Evolutionary conservation across 805 yeast species (phyloP), one percentile per base, ranked within the genome.

Genomic region (Saturnispora quitensis): DNA sequence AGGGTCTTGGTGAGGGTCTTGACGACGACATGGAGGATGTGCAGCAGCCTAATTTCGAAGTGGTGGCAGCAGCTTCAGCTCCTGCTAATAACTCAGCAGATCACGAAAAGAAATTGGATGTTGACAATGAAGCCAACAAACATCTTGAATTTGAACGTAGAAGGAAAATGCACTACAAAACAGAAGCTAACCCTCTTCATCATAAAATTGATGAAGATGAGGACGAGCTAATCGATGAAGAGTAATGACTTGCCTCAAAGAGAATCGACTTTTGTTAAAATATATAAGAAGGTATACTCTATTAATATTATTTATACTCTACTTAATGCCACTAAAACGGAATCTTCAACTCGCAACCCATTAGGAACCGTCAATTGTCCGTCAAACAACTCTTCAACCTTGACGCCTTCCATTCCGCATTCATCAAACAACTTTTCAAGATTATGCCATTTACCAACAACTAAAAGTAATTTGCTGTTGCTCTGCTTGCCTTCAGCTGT

Each of bases 211-310:
- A 17, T 64, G 54, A 44, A 13, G 54, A 35, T 3, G 43, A 40
- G 2, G 50, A 43, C 4, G 47, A n/a, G 66, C 31, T 63, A 24
- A 74, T 68, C 8, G 69, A 65, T 9, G 76, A 72, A 31, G 73
- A 65, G 24, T 73, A 13, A 34, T 36, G 20, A 1, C 7, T 36
- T 36, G 17, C 8, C 2, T 17, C n/a, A 15, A n/a, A 17, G 12
- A 17, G 1, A 36, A 20, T 36, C n/a, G 15, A 9, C 17, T 12
- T 15, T n/a, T 8, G 40, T n/a, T 6, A 35, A 35, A 35, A 35
- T 8, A 38, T 1, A 25, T 25, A 18, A 12, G 9, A 7, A 38
- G 42, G 10, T 12, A 40, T 18, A 40, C 3, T 40, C 44, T 24
- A 22, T 40, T 40, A 40, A 15, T 40, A 24, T 40, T 24, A 40